These are phyloP conservation scores for Leishmania gerbilli DNA, from an alignment of 208 protist species.

Conservation along the genomic window DNA sequence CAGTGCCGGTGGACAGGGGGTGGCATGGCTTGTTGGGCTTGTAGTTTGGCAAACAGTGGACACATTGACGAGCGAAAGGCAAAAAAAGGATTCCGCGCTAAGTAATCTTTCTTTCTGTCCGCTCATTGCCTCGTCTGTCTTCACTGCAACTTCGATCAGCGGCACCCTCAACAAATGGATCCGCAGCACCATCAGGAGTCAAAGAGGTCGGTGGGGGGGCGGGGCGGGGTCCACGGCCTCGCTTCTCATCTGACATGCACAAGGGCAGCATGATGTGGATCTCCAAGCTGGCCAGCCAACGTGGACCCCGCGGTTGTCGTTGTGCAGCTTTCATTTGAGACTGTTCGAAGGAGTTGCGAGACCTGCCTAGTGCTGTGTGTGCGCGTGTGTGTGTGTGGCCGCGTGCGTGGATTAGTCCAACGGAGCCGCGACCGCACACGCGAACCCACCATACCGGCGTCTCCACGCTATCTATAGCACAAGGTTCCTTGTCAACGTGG, in stretches of 20 bases:
- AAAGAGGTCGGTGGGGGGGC: not conserved
- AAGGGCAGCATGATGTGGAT: not conserved
- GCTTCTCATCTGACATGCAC: not conserved
- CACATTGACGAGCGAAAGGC: too few species aligned
- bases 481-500: not conserved
- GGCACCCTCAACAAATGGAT: not conserved
- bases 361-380: not conserved
- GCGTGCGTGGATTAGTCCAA: not conserved
- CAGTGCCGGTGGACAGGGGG: too few species aligned
- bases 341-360: not conserved
- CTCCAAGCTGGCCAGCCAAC: not conserved
- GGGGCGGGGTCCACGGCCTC: not conserved
- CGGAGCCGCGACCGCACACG: too few species aligned
- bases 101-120: not conserved
- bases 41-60: too few species aligned
- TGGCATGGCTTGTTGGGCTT: too few species aligned
- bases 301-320: too few species aligned
- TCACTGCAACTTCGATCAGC: not conserved
- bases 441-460: not conserved
- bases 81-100: too few species aligned
- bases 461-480: not conserved
- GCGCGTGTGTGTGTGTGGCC: too few species aligned
- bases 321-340: not conserved
- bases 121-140: not conserved
- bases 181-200: not conserved